These are phyloP conservation scores for Ustilago lituana DNA, from an alignment of 1,284 basidiomycete genomes.

Conservation along the genomic window DNA sequence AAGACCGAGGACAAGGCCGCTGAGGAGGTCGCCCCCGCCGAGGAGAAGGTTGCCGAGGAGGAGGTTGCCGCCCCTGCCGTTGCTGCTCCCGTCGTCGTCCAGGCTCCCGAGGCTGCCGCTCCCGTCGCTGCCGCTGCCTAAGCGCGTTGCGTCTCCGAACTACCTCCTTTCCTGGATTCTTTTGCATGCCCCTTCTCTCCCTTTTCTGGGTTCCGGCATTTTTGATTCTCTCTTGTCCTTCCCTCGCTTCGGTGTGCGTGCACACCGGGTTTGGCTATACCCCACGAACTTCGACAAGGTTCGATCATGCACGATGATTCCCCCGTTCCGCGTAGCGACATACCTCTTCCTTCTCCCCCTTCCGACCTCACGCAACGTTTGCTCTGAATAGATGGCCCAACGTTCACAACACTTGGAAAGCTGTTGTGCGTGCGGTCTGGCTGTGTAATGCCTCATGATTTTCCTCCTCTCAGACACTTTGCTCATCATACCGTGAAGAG, in stretches of 20 bases:
- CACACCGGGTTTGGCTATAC: conserved; percentile 33
- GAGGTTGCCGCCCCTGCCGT: conserved; percentile 40
- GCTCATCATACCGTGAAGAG: no score
- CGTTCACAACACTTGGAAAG: no score
- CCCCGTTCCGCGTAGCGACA: conserved; percentile 34
- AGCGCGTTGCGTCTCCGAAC: no score
- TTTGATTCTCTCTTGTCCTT: conserved; percentile 35
- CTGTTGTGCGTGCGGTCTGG: no score
- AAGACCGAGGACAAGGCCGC: conserved; percentile 30
- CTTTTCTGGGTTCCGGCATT: conserved; percentile 25
- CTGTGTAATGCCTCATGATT: no score
- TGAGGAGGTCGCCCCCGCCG: conserved; percentile 20
- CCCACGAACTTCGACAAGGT: conserved; percentile 48
- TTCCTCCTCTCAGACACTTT: no score
- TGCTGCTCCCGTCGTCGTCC: conserved; percentile 32
- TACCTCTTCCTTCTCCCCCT: conserved; percentile 17
- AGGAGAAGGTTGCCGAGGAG: conserved; percentile 34
- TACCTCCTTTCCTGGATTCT: conserved; percentile 18
- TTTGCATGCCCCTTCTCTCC: conserved; percentile 38
- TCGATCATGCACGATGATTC: conserved; percentile 50
- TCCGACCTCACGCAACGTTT: not conserved
- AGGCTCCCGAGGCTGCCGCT: conserved; percentile 40
- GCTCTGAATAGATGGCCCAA: conserved; percentile 23
- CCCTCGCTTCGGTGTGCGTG: conserved; percentile 13
- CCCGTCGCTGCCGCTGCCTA: conserved; percentile 49